These are phyloP conservation scores for Acacia melanoxylon DNA, from an alignment of 306 rosid genomes.

Conservation along the genomic window DNA sequence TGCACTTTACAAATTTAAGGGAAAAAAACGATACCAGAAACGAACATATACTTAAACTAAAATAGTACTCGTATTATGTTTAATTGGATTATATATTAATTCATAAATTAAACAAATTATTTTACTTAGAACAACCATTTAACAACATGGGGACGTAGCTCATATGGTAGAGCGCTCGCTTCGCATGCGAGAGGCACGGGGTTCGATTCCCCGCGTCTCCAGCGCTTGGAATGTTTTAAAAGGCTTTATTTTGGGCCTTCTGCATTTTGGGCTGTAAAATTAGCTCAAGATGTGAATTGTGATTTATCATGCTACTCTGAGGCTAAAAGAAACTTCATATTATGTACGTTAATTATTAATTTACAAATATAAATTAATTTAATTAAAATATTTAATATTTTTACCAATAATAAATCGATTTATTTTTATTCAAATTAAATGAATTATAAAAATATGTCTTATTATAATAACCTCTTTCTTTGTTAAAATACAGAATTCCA, in stretches of 20 bases:
- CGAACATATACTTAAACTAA: too few relatives aligned
- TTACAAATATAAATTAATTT: not conserved
- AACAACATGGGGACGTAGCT: slow-evolving; percentile 52
- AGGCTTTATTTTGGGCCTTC: not conserved
- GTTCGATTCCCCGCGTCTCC: slow-evolving; percentile 79
- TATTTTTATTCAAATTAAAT: too few relatives aligned
- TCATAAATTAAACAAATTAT: too few relatives aligned
- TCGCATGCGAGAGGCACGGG: slow-evolving; percentile 81
- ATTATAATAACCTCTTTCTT: not conserved
- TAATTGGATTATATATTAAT: too few relatives aligned
- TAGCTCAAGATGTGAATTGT: not conserved
- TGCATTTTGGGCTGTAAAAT: not conserved
- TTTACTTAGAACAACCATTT: too few relatives aligned
- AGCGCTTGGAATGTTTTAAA: too few relatives aligned
- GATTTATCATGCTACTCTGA: not conserved
- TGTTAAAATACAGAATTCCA: too few relatives aligned
- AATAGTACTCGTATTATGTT: too few relatives aligned
- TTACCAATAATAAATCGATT: too few relatives aligned
- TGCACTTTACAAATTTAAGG: too few relatives aligned
- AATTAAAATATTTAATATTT: not conserved
- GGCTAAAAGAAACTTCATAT: not conserved
- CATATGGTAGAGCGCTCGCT: slow-evolving; percentile 72
- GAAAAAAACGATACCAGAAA: too few relatives aligned
- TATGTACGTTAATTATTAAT: not conserved
- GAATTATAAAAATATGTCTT: not conserved